A percentile compares a stretch with the other conserved stretches of the same genome.
These are phyloP conservation scores for Erigeron canadensis DNA, from an alignment of 129 eudicot species.

Conservation along the genomic window DNA sequence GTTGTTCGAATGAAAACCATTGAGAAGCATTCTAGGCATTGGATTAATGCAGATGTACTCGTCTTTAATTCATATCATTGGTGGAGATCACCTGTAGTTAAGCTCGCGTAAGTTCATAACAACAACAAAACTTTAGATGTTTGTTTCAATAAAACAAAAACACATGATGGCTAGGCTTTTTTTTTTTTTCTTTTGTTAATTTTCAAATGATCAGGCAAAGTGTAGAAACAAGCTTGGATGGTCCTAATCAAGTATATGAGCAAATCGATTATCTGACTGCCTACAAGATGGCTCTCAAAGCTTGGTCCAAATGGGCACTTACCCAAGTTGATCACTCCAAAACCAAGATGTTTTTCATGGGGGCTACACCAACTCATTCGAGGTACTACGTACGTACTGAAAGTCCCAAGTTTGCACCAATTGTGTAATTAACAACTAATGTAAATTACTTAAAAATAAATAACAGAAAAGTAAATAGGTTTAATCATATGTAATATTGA, in stretches of 20 bases:
- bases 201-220: slow-evolving; percentile 26
- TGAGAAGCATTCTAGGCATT: slow-evolving; percentile 56
- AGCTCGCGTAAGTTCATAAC: slow-evolving; percentile 45
- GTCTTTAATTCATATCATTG: slow-evolving; percentile 63
- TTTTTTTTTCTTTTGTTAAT: neutral
- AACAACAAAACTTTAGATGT: too few relatives aligned
- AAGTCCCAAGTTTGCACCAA: too few relatives aligned
- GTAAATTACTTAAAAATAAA: too few relatives aligned
- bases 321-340: slow-evolving; percentile 43
- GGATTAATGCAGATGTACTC: slow-evolving; percentile 55
- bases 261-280: slow-evolving; percentile 41
- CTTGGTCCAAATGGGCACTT: slow-evolving; percentile 73
- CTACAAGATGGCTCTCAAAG: slow-evolving; percentile 57
- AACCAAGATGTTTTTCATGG: slow-evolving; percentile 60
- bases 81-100: slow-evolving; percentile 50
- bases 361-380: slow-evolving; percentile 64
- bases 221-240: slow-evolving; percentile 40
- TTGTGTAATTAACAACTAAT: too few relatives aligned
- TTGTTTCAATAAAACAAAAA: neutral
- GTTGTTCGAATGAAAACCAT: slow-evolving; percentile 43
- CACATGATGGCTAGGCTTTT: neutral
- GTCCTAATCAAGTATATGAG: slow-evolving; percentile 37
- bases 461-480: too few relatives aligned
- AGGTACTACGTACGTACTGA: too few relatives aligned
- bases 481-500: too few relatives aligned